A percentile compares a stretch with the other conserved stretches of the same genome.
Conservation (phyloP, 192 early-diverging fungal species). For the Gaertneriomyces sp. region DNA sequence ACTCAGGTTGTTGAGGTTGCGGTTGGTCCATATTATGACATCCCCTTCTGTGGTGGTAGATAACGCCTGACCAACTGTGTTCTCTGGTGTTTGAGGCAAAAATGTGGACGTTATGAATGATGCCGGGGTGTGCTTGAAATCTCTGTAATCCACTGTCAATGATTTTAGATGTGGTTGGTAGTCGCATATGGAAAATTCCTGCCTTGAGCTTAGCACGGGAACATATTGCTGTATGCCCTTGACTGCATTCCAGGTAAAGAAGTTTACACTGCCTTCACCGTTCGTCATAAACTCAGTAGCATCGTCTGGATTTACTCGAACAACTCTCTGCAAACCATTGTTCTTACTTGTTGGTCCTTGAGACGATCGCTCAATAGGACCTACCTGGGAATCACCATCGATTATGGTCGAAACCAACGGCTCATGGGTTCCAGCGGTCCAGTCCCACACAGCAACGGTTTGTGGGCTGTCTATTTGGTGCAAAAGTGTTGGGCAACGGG, state of each 20-base stretch:
- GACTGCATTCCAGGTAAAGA: slow-evolving; percentile 41
- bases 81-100: slow-evolving; percentile 34
- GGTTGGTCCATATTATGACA: slow-evolving; percentile 47
- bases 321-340: slow-evolving; percentile 25
- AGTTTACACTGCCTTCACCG: slow-evolving; percentile 39
- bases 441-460: slow-evolving; percentile 52
- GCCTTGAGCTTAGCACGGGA: slow-evolving; percentile 48
- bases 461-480: slow-evolving; percentile 27
- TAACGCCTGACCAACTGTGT: slow-evolving; percentile 37
- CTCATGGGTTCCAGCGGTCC: slow-evolving; percentile 44
- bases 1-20: slow-evolving; percentile 46
- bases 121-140: slow-evolving; percentile 45
- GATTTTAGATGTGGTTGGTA: background rate
- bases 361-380: slow-evolving; percentile 4
- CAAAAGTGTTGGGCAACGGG: background rate
- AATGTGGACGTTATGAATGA: slow-evolving; percentile 45
- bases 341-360: background rate
- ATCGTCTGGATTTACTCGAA: slow-evolving; percentile 50
- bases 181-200: background rate
- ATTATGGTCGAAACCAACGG: slow-evolving; percentile 35
- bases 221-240: slow-evolving; percentile 37
- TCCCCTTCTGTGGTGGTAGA: slow-evolving; percentile 48
- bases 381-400: slow-evolving; percentile 46
- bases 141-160: slow-evolving; percentile 27
- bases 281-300: slow-evolving; percentile 46